Evolutionary conservation across 192 early-diverging fungal species (phyloP), one percentile per base, ranked within the genome.

Genomic region (Podochytrium sp.): DNA sequence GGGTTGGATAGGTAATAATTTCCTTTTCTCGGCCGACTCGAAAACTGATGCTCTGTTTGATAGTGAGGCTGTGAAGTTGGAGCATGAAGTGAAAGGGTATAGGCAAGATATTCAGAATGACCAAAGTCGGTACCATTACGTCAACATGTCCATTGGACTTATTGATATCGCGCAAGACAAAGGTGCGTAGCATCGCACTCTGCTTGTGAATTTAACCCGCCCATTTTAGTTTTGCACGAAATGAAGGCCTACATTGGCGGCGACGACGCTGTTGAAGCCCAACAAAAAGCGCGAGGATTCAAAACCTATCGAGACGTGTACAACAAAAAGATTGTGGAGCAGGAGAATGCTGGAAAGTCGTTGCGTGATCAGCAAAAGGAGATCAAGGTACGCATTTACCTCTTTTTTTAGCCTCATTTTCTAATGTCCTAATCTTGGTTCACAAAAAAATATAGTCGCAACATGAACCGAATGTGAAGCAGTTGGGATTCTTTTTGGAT

Each of bases 181-280:
- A 79, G 80, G 85, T 87, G 18, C 27, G 41, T 20, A 37, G 1
- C n/a, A 56, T 56, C 53, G 18, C 6, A 56, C 5, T 56, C 53
- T 56, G 7, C 43, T 12, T 47, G 20, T 47, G 43, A 20, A 47
- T 7, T 47, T 47, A 7, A 12, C 43, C 7, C 14, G 33, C 20
- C 50, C 33, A n/a, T 39, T 37, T 6, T 51, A 85, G 86, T 87
- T 30, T 77, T 88, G 78, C 78, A 84, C 25, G 87, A 89, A 75
- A 87, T 86, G 79, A 89, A 86, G 62, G 83, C 83, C 1, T 88
- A 88, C 78, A 88, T 89, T 68, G 88, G 88, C 33, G 87, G 83
- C 16, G 88, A 89, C 68, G 88, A 89, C 14, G 75, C 67, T 6
- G 50, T 84, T 14, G 88, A 89, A 73, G 64, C 62, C 2, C 41